Evolutionary conservation across 495 filamentous ascomycete species (phyloP), one percentile per base, ranked within the genome.

Genomic region (Penicillium ucsense): DNA sequence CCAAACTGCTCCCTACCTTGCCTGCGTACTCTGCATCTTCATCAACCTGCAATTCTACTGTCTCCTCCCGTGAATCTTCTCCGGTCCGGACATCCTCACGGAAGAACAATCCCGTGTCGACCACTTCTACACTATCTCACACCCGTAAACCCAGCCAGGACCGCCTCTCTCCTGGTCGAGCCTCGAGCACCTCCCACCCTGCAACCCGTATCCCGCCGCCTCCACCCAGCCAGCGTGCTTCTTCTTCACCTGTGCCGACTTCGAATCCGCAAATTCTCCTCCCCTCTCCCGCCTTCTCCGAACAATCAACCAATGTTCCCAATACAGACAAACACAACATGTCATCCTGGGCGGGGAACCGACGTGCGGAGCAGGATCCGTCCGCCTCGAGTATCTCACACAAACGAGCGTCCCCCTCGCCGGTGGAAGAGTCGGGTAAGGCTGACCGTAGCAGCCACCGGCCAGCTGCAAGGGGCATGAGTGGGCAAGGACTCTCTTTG

Each of bases 101-200:
- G 30, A 53, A 58, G 10, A 55, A 46, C 53, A 66, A 62, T 49
- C 57, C 65, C 11, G 56, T 56, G 12, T 54, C 64, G 5, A 53
- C 51, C 30, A 56, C 57, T 34, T 58, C 67, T 45, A 48, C 62
- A 4, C 53, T 68, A 8, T 70, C 74, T 41, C 71, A 77, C 50
- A 83, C 85, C 43, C 78, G 84, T 54, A 88, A 86, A 66, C 82
- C 80, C 61, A 73, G 75, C 47, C 77, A 82, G 49, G 86, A 90
- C 45, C 66, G 73, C 41, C 39, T 28, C 35, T 89, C 82, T 53
- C 87, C 87, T 2, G 71, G 69, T 46, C 76, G 85, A 56, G 35
- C 54, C 3, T 65, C 67, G 12, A 59, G 70, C 49, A 75, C 67
- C 58, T 67, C 60, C 35, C 55, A 65, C 3, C 61, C 51, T 32